Percentiles rank a stretch among this genome's conserved stretches.
phyloP scores from a whole-genome alignment of 306 rosid genomes.

The Chamaecrista fasciculata region DNA sequence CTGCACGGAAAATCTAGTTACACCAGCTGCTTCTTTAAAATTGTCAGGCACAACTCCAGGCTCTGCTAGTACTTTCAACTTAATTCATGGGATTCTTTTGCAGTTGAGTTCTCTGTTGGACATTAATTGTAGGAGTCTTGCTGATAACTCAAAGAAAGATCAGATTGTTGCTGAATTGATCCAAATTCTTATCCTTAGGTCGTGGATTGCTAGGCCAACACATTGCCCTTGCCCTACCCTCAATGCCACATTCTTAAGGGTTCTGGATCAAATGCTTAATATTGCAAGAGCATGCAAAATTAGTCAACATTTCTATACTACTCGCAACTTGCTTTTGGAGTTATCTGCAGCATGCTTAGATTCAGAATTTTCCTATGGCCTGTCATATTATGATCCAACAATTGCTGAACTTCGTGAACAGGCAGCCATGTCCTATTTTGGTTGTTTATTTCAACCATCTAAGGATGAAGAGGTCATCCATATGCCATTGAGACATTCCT shows the following conservation, averaged over 20 bases:
- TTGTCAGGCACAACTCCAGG: constrained; percentile 23
- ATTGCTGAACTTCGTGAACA: constrained; percentile 76
- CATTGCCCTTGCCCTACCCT: constrained; percentile 73
- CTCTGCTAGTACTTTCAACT: constrained; percentile 45
- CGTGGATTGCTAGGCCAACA: constrained; percentile 70
- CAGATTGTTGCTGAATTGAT: constrained; percentile 59
- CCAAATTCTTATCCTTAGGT: constrained; percentile 48
- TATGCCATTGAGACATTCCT: constrained; percentile 39
- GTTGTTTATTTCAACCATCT: constrained; percentile 73
- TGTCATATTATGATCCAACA: constrained; percentile 73
- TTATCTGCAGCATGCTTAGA: constrained; percentile 71
- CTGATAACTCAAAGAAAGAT: constrained; percentile 75
- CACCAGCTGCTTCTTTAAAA: constrained; percentile 29
- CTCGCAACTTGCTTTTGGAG: constrained; percentile 63
- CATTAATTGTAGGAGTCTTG: constrained; percentile 71
- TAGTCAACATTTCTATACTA: constrained; percentile 38
- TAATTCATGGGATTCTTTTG: constrained; percentile 81
- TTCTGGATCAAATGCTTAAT: constrained; percentile 80
- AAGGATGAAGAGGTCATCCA: constrained; percentile 43
- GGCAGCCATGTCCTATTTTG: constrained; percentile 78
- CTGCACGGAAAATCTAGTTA: constrained; percentile 34
- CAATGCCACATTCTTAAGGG: constrained; percentile 61
- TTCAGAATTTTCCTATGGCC: constrained; percentile 47
- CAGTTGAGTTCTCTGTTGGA: constrained; percentile 80
- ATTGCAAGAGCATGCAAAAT: constrained; percentile 55